Evolutionary conservation across 2,329 filamentous ascomycete species (phyloP).

Genomic region (Colletotrichum sp.): DNA sequence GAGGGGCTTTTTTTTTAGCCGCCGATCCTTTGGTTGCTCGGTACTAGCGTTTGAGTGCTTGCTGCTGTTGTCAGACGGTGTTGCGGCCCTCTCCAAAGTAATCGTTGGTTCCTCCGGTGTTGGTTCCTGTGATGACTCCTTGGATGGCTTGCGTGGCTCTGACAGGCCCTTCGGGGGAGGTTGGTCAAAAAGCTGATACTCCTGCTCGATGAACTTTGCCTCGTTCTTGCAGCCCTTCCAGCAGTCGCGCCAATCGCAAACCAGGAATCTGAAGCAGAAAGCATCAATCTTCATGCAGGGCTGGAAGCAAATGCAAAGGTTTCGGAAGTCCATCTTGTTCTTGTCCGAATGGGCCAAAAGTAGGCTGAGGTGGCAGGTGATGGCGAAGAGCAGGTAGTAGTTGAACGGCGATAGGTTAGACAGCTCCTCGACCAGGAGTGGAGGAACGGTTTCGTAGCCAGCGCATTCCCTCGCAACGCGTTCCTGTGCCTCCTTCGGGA

Average conservation of each 20-base stretch:
- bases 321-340: conserved; percentile 98
- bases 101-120: conserved; percentile 25
- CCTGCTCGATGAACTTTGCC: conserved; percentile 75
- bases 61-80: conserved; percentile 72
- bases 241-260: conserved; percentile 94
- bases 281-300: conserved; percentile 96
- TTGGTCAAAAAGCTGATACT: conserved; percentile 66
- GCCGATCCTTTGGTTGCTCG: conserved; percentile 34
- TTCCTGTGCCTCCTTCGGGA: conserved; percentile 84
- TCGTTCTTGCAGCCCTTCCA: conserved; percentile 97
- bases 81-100: conserved; percentile 36
- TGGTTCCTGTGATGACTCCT: conserved; percentile 14
- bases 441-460: conserved; percentile 80
- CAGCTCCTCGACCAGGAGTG: conserved; percentile 87
- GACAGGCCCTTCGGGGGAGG: conserved; percentile 57
- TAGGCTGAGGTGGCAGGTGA: conserved; percentile 93
- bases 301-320: conserved; percentile 95
- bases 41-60: conserved; percentile 46
- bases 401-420: conserved; percentile 96
- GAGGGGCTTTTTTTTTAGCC: conserved; percentile 50
- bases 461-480: conserved; percentile 80
- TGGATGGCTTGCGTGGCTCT: conserved; percentile 30
- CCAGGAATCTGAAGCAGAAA: conserved; percentile 93
- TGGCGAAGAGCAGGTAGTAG: conserved; percentile 96
- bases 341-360: conserved; percentile 90